Conservation (phyloP, 2,329 filamentous ascomycete species). For the Trichoderma semiorbis region DNA sequence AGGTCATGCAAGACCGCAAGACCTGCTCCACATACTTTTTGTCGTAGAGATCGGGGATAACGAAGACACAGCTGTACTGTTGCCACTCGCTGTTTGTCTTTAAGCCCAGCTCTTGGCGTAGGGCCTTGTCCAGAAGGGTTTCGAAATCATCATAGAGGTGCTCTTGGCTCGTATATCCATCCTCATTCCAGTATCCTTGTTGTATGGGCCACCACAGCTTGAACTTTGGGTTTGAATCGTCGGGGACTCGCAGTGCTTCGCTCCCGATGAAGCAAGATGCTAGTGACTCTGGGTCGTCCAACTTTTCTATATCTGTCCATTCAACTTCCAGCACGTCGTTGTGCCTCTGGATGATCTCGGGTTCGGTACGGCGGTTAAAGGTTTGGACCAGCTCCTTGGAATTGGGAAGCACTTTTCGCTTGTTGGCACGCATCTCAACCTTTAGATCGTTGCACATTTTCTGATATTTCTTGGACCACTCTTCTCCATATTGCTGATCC, state of each 20-base stretch:
- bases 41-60: constrained; percentile 96
- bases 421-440: constrained; percentile 85
- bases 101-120: constrained; percentile 79
- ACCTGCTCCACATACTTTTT: constrained; percentile 85
- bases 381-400: constrained; percentile 94
- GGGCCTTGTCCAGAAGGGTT: constrained; percentile 78
- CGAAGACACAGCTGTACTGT: constrained; percentile 93
- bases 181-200: constrained; percentile 84
- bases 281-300: constrained; percentile 61
- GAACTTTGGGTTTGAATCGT: constrained; percentile 84
- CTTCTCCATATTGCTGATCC: constrained; percentile 85
- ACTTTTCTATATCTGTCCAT: constrained; percentile 77
- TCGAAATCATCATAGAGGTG: constrained; percentile 85
- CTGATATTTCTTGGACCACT: constrained; percentile 70
- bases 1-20: constrained; percentile 79
- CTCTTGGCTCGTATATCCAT: constrained; percentile 76
- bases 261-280: constrained; percentile 73
- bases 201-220: constrained; percentile 90
- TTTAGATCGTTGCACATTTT: constrained; percentile 86
- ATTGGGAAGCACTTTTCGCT: constrained; percentile 93
- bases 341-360: constrained; percentile 86
- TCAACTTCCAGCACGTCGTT: constrained; percentile 93
- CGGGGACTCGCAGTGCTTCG: constrained; percentile 80
- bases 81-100: constrained; percentile 75
- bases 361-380: constrained; percentile 80